Evolutionary conservation across 495 filamentous ascomycete species (phyloP).

Genomic region (Daldinia caldariorum): DNA sequence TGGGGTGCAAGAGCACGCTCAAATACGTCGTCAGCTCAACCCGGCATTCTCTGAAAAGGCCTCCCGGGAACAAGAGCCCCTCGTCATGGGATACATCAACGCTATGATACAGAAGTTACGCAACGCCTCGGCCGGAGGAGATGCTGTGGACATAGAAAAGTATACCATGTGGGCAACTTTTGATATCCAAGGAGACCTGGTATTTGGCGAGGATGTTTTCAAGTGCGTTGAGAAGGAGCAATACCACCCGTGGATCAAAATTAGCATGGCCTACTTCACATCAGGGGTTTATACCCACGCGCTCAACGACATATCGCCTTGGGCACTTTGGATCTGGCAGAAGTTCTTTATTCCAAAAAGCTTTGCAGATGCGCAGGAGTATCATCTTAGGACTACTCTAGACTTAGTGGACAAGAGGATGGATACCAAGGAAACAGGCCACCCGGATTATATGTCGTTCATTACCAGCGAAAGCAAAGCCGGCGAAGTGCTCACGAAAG

Average conservation of each 20-base stretch:
- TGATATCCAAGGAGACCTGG: slow-evolving; percentile 69
- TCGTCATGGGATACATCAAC: slow-evolving; percentile 56
- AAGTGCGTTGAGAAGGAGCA: slow-evolving; percentile 52
- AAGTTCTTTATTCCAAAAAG: slow-evolving; percentile 21
- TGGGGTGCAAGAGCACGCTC: slow-evolving; percentile 49
- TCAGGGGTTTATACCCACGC: slow-evolving; percentile 33
- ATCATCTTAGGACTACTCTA: slow-evolving; percentile 30
- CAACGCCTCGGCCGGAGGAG: slow-evolving; percentile 32
- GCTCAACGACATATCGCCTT: slow-evolving; percentile 38
- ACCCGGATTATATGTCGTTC: slow-evolving; percentile 55
- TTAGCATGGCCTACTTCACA: slow-evolving; percentile 43
- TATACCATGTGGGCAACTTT: slow-evolving; percentile 69
- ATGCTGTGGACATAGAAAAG: slow-evolving; percentile 51
- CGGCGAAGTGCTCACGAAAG: slow-evolving; percentile 36
- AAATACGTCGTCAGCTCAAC: slow-evolving; percentile 54
- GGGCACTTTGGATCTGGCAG: slow-evolving; percentile 37
- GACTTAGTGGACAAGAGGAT: slow-evolving; percentile 40
- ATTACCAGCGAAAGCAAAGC: slow-evolving; percentile 34
- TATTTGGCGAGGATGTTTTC: slow-evolving; percentile 65
- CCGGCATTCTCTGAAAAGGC: slow-evolving; percentile 62
- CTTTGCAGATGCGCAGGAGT: slow-evolving; percentile 11
- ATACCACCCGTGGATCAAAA: slow-evolving; percentile 50
- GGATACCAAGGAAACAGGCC: slow-evolving; percentile 29
- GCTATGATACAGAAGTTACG: slow-evolving; percentile 53
- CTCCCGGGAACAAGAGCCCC: slow-evolving; percentile 55